Conservation (phyloP, 177 flowering plant genomes). For the Tripterygium wilfordii region DNA sequence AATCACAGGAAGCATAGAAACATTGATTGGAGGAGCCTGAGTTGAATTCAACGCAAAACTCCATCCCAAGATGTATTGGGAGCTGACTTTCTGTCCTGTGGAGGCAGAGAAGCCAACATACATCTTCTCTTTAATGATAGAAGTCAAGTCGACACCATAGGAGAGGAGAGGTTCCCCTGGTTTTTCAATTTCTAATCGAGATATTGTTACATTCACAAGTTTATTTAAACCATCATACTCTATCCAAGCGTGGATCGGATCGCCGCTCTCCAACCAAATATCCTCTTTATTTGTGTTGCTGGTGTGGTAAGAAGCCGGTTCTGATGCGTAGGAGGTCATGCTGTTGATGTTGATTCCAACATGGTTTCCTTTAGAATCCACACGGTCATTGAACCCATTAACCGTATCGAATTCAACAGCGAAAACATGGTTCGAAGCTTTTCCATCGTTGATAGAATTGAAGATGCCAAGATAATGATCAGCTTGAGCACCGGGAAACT, state of each 20-base stretch:
- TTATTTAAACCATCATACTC: conserved; percentile 22
- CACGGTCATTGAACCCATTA: conserved; percentile 12
- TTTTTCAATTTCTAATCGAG: conserved; percentile 2
- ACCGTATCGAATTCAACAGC: conserved; percentile 39
- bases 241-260: conserved; percentile 29
- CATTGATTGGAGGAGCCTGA: conserved; percentile 23
- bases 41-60: conserved; percentile 34
- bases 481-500: conserved; percentile 13
- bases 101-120: conserved; percentile 54
- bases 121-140: conserved; percentile 19
- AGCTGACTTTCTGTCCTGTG: conserved; percentile 27
- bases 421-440: conserved; percentile 21
- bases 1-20: conserved; percentile 25
- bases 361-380: conserved; percentile 25
- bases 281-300: conserved; percentile 4
- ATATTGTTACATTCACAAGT: conserved; percentile 19
- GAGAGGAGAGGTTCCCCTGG: conserved; percentile 20
- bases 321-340: conserved; percentile 1
- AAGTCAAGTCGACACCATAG: conserved; percentile 4
- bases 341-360: conserved; percentile 31
- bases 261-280: conserved; percentile 13
- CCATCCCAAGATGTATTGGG: conserved; percentile 56
- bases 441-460: conserved; percentile 10
- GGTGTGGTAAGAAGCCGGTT: conserved; percentile 10
- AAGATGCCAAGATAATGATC: conserved; percentile 26